Evolutionary conservation across 306 rosid species (phyloP), one percentile per base, ranked within the genome.

Genomic region (Cercis canadensis): DNA sequence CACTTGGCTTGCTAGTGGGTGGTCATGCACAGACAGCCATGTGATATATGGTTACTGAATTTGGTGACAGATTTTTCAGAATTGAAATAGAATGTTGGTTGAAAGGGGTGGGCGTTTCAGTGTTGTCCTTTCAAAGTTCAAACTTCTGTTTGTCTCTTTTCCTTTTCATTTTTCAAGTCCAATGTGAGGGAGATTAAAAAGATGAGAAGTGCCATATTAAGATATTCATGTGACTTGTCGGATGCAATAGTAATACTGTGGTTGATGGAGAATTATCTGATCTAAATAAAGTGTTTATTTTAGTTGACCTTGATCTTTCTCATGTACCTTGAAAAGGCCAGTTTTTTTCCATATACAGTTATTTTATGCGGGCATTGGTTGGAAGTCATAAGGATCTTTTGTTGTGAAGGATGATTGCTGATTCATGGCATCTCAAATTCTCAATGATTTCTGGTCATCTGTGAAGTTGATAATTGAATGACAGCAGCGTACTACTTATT

Each of bases 1-100:
- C 76, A 77, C 73, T 71, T 69, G 62, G 76, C 83, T 71, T 80
- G 74, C 73, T 65, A 57, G 75, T 75, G 72, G 74, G 75, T 58
- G 72, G 82, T 70, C 81, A 65, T 76, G 63, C 75, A 61, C 52
- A 29, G 74, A 34, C 77, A 73, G 72, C 78, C 70, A 15, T 70
- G 36, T 79, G 82, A 75, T 75, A 50, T 62, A 32, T 34, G 50
- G 56, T 72, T 65, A 5, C 75, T 47, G 75, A 31, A 50, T 80
- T 77, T 58, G 32, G 58, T 62, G 80, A 60, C 76, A 43, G 62
- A 61, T 54, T 43, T 62, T 67, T 78, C 36, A 76, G 63, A 41
- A 70, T 67, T 39, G 68, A 55, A 57, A 59, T 67, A 17, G 53
- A 51, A 17, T 49, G 34, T 75, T 67, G 72, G 33, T 58, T 16